Percentiles rank a stretch among this genome's conserved stretches.
These are phyloP conservation scores for Fusarium tanahbumbuense DNA, from an alignment of 2,329 filamentous ascomycete genomes.

Conservation along the genomic window DNA sequence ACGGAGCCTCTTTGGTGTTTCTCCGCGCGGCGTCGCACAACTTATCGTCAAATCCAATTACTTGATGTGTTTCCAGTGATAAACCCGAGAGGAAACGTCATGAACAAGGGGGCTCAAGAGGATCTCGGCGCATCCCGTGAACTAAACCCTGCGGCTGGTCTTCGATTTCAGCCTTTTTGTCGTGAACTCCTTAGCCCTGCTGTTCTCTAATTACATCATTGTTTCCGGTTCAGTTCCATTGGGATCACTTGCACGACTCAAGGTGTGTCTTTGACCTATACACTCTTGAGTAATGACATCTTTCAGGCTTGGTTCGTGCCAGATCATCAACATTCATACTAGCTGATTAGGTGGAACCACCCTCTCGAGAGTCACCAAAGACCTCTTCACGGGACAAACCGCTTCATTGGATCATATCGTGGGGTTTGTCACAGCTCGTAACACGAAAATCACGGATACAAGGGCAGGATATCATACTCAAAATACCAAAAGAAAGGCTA, in stretches of 20 bases:
- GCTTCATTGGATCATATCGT: not conserved
- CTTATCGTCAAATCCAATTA: slow-evolving; percentile 16
- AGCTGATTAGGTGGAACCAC: not conserved
- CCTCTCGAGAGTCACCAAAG: not conserved
- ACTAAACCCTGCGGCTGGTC: not conserved
- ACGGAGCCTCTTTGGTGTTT: slow-evolving; percentile 29
- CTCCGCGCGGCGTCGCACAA: slow-evolving; percentile 15
- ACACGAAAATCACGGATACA: not conserved
- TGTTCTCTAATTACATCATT: slow-evolving; percentile 14
- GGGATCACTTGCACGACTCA: slow-evolving; percentile 11
- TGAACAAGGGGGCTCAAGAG: slow-evolving; percentile 9
- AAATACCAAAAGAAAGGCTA: slow-evolving; percentile 40
- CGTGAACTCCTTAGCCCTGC: not conserved
- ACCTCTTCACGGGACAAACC: not conserved
- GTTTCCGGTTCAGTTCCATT: slow-evolving; percentile 15
- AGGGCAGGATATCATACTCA: not conserved
- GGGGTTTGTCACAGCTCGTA: not conserved
- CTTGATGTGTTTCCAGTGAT: slow-evolving; percentile 29
- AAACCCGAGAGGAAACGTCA: slow-evolving; percentile 33
- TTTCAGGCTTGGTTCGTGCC: not conserved
- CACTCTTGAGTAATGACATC: slow-evolving; percentile 9
- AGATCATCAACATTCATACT: not conserved
- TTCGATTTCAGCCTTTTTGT: not conserved
- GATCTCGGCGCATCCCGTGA: slow-evolving; percentile 3
- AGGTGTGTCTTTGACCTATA: not conserved